A percentile compares a stretch with the other conserved stretches of the same genome.
Evolutionary conservation across 2,329 filamentous ascomycete species (phyloP).

Genomic region (Mycosphaerella sp.): DNA sequence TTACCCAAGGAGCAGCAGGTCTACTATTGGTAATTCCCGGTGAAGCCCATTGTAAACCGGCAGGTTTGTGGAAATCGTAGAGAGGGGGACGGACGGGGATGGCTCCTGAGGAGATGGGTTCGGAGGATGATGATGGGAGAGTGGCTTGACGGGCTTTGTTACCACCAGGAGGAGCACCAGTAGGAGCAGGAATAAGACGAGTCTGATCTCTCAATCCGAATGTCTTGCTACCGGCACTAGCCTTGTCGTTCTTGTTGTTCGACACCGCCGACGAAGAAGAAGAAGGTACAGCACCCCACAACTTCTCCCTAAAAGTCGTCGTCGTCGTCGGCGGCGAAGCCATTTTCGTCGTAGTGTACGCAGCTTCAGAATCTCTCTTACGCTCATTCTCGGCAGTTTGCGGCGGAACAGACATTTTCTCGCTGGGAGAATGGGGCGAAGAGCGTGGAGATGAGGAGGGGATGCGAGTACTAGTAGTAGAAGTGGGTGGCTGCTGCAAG

Average conservation of each 20-base stretch:
- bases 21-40: constrained; percentile 14
- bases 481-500: neutral
- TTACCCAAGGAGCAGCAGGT: constrained; percentile 9
- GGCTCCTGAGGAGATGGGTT: neutral
- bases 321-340: no score
- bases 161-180: neutral
- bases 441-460: constrained; percentile 6
- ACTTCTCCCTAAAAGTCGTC: neutral
- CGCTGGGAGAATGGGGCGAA: constrained; percentile 1
- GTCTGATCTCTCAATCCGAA: neutral
- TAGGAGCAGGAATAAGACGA: neutral
- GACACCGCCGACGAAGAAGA: neutral
- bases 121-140: neutral
- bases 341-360: neutral
- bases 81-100: constrained; percentile 14
- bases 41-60: constrained; percentile 17
- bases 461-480: neutral
- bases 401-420: neutral
- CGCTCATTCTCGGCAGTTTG: constrained; percentile 1
- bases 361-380: neutral
- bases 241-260: neutral
- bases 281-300: neutral
- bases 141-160: neutral
- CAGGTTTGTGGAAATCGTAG: constrained; percentile 14
- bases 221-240: neutral